phyloP scores from a whole-genome alignment of 495 filamentous ascomycete species.

The Xylaria nigripes region DNA sequence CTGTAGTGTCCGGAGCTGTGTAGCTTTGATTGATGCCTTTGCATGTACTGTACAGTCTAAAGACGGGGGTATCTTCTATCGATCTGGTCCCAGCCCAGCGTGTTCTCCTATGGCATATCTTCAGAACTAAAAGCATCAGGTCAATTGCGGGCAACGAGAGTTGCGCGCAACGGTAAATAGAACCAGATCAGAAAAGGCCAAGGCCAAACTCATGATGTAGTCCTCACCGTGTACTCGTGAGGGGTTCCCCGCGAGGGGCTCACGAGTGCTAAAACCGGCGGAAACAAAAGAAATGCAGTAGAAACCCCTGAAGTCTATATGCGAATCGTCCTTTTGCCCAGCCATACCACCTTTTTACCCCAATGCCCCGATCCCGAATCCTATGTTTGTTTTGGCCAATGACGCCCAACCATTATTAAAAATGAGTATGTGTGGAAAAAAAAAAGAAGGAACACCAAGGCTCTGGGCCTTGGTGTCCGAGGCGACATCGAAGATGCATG shows the following conservation, averaged over 20 bases:
- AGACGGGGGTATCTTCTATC: slow-evolving; percentile 41
- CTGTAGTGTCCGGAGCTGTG: slow-evolving; percentile 29
- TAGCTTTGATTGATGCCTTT: slow-evolving; percentile 37
- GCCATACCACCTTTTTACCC: slow-evolving; percentile 27
- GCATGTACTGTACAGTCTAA: slow-evolving; percentile 41
- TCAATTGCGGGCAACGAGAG: no score
- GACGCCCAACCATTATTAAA: slow-evolving; percentile 25
- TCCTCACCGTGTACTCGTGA: slow-evolving; percentile 11
- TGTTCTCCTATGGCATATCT: slow-evolving; percentile 24
- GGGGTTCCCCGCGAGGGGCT: slow-evolving; percentile 23
- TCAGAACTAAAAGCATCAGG: slow-evolving; percentile 22
- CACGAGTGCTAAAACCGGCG: slow-evolving; percentile 11
- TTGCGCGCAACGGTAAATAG: background rate
- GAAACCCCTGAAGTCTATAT: slow-evolving; percentile 35
- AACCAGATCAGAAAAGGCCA: slow-evolving; percentile 18
- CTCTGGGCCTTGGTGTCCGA: background rate
- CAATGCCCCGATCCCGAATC: slow-evolving; percentile 19
- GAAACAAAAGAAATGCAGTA: slow-evolving; percentile 24
- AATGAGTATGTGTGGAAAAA: slow-evolving; percentile 1
- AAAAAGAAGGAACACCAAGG: background rate
- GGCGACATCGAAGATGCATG: background rate
- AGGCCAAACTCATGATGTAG: slow-evolving; percentile 21
- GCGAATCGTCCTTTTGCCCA: slow-evolving; percentile 34
- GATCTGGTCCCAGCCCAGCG: slow-evolving; percentile 41
- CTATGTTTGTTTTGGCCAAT: slow-evolving; percentile 15